Evolutionary conservation across 2,329 filamentous ascomycete species (phyloP).

Genomic region (Claviceps cyperi): DNA sequence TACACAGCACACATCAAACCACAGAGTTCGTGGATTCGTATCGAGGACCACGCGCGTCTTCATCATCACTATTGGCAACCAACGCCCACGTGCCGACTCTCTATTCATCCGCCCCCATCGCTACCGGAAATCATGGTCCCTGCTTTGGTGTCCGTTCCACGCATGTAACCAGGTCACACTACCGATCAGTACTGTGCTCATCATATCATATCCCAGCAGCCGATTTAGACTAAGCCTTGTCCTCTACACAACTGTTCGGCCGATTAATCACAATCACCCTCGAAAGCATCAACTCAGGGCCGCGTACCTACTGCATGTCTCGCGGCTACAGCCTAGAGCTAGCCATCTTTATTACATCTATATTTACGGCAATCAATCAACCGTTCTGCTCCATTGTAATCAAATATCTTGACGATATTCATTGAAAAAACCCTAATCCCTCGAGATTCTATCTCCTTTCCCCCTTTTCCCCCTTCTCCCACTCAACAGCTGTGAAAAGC

Average conservation of each 20-base stretch:
- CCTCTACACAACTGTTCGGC: background rate
- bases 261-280: constrained; percentile 1
- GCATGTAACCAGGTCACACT: background rate
- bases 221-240: background rate
- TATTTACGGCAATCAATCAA: background rate
- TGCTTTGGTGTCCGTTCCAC: background rate
- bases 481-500: background rate
- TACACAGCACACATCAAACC: background rate
- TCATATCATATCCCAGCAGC: background rate
- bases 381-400: background rate
- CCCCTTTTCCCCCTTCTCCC: background rate
- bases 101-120: background rate
- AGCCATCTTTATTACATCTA: background rate
- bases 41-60: background rate
- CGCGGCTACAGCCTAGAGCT: background rate
- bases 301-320: background rate
- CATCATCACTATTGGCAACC: background rate
- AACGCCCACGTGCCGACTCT: background rate
- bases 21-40: background rate
- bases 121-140: background rate
- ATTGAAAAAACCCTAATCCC: background rate
- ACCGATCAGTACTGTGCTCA: background rate
- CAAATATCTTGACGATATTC: background rate
- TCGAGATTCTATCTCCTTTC: background rate
- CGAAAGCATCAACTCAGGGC: background rate